Evolutionary conservation across 768 basidiomycete species (phyloP), one percentile per base, ranked within the genome.

Genomic region (Cytidiella melzeri): DNA sequence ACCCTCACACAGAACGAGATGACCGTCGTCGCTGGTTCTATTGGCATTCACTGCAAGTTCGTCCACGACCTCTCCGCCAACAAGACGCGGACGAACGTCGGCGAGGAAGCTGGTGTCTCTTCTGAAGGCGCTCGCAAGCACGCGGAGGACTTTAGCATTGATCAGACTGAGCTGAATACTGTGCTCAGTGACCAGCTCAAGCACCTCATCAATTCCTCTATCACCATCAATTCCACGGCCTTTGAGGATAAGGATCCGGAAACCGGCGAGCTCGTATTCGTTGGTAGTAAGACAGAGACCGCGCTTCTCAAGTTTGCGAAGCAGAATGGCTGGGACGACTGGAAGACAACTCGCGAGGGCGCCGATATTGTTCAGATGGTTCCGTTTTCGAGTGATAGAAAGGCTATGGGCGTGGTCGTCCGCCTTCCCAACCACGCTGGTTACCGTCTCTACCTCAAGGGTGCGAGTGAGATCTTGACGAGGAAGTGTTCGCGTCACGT

Each of bases 271-370:
- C 49, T 61, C 18, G 65, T 77, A 20, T 93, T 97, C 61, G 74
- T 96, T 42, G 95, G 95, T 10, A 88, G 80, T 71, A 98, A 98
- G 76, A 98, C 95, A 1, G 95, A 97, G 71, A 91, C 87, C 1
- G 93, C 94, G 1, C 74, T 98, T 15, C 73, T 98, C 13, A 76
- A 80, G 57, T 91, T 97, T 54, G 88, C 87, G 11, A 83, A 87
- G 69, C 82, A 87, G 26, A 79, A 87, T 37, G 70, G 74, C 12
- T 98, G 93, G 92, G 65, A 69, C 5, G 70, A 81, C 51, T 93
- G 89, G 71, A 78, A 70, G 63, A 59, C 73, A 44, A 80, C 77
- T 2, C 77, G 95, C 18, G 83, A 87, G 7, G 53, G 60, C 1
- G 76, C 77, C 19, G 61, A 73, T 5, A 65, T 92, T 36, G 68